Evolutionary conservation across 2,329 filamentous ascomycete genomes (phyloP).

Genomic region (Plenodomus lindquistii): DNA sequence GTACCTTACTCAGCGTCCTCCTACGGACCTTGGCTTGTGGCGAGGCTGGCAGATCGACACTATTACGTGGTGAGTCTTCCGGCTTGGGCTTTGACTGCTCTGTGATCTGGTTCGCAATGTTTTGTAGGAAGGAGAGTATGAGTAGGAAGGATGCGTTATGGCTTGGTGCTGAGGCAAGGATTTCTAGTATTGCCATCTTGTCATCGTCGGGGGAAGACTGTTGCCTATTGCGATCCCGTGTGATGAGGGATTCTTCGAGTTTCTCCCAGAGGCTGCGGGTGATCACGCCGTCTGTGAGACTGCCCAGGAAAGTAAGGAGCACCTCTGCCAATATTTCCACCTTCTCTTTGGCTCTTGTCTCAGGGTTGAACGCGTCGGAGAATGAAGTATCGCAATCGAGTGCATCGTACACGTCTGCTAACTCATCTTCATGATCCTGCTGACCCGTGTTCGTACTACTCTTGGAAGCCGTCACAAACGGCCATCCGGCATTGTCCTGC

Average conservation of each 20-base stretch:
- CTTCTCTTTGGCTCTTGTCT: slow-evolving; percentile 67
- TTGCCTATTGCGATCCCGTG: slow-evolving; percentile 49
- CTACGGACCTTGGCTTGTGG: slow-evolving; percentile 45
- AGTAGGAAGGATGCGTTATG: slow-evolving; percentile 92
- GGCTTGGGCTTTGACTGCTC: slow-evolving; percentile 25
- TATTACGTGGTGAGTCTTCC: slow-evolving; percentile 29
- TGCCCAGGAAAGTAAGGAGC: slow-evolving; percentile 73
- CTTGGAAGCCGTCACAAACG: slow-evolving; percentile 52
- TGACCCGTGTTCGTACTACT: slow-evolving; percentile 40
- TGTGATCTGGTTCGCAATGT: slow-evolving; percentile 60
- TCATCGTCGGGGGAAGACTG: slow-evolving; percentile 56
- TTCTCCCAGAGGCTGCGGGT: slow-evolving; percentile 67
- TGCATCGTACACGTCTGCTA: slow-evolving; percentile 60
- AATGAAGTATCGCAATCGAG: slow-evolving; percentile 73
- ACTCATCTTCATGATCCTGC: slow-evolving; percentile 47
- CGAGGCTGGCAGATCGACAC: slow-evolving; percentile 31
- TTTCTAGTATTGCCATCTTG: slow-evolving; percentile 69
- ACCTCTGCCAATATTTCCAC: slow-evolving; percentile 75
- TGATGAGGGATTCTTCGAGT: slow-evolving; percentile 30
- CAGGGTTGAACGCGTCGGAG: slow-evolving; percentile 59
- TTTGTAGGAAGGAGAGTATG: slow-evolving; percentile 73
- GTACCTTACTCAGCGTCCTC: slow-evolving; percentile 49
- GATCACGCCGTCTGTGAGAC: slow-evolving; percentile 79
- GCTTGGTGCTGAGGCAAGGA: slow-evolving; percentile 67
- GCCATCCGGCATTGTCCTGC: slow-evolving; percentile 61